phyloP scores from a whole-genome alignment of 164 flowering plant genomes.

The Chimonanthus salicifolius region DNA sequence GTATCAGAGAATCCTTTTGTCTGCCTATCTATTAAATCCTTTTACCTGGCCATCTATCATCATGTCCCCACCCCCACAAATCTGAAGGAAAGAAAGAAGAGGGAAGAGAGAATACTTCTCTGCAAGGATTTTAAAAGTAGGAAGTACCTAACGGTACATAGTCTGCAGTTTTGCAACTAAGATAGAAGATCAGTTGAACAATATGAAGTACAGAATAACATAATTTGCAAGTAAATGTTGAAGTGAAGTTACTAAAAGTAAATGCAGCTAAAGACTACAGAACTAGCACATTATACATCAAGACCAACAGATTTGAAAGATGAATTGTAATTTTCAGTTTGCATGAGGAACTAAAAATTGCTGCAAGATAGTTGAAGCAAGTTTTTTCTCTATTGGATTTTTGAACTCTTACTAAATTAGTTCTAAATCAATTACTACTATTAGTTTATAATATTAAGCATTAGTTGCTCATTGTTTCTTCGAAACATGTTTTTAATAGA shows the following conservation, averaged over 20 bases:
- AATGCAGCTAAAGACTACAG: too few relatives aligned
- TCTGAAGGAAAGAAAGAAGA: constrained; percentile 51
- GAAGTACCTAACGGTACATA: constrained; percentile 64
- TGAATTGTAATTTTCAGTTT: too few relatives aligned
- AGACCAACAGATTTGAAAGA: too few relatives aligned
- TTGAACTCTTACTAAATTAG: too few relatives aligned
- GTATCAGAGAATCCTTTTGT: not conserved
- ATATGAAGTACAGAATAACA: not conserved
- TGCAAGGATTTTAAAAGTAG: constrained; percentile 83
- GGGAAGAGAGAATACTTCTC: constrained; percentile 46
- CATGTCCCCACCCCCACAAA: constrained; percentile 95
- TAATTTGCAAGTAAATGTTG: not conserved
- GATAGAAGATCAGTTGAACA: not conserved
- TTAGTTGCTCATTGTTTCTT: too few relatives aligned
- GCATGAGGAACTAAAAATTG: too few relatives aligned
- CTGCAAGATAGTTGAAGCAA: too few relatives aligned
- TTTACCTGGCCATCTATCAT: constrained; percentile 83
- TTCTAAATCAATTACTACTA: too few relatives aligned
- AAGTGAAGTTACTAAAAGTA: not conserved
- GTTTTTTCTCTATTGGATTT: too few relatives aligned
- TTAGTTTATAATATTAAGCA: too few relatives aligned
- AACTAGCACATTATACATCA: too few relatives aligned
- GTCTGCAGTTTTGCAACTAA: constrained; percentile 32
- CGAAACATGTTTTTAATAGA: too few relatives aligned
- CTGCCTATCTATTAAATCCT: not conserved